Conservation (phyloP, 176 grass and related monocot genomes). For the Elymus sibiricus region DNA sequence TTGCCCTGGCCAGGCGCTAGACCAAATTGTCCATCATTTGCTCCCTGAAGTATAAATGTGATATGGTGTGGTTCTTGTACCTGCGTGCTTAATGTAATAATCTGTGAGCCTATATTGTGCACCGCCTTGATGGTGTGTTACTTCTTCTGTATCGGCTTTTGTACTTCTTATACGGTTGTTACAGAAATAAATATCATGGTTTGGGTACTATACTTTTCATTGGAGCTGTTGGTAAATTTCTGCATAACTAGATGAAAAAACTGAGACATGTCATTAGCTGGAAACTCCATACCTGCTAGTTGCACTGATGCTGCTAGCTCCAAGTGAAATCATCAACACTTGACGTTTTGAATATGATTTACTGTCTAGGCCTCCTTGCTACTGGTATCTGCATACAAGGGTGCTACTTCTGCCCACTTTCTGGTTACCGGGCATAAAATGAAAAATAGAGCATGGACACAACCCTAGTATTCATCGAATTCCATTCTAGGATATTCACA, state of each 20-base stretch:
- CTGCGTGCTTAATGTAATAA: constrained; percentile 8
- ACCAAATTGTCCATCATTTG: not conserved
- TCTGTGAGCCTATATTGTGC: not conserved
- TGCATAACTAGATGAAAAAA: not conserved
- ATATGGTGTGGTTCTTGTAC: constrained; percentile 18
- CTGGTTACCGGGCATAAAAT: not conserved
- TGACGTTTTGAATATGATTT: not conserved
- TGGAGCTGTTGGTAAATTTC: not conserved
- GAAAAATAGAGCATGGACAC: not conserved
- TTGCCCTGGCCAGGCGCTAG: constrained; percentile 50
- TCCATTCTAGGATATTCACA: not conserved
- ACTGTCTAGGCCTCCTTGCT: not conserved
- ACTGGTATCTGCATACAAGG: not conserved
- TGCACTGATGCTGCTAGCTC: not conserved
- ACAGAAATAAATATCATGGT: constrained; percentile 20
- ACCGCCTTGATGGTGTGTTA: not conserved
- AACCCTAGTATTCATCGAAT: not conserved
- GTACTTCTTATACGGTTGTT: not conserved
- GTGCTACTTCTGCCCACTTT: not conserved
- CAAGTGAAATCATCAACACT: not conserved
- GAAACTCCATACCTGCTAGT: constrained; percentile 5
- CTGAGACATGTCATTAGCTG: not conserved
- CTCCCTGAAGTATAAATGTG: constrained; percentile 20
- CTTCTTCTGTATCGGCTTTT: not conserved
- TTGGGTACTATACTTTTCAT: not conserved